Percentiles rank a stretch among this genome's conserved stretches.
Evolutionary conservation across 495 filamentous ascomycete genomes (phyloP).

Genomic region (Corynascus novoguineensis): DNA sequence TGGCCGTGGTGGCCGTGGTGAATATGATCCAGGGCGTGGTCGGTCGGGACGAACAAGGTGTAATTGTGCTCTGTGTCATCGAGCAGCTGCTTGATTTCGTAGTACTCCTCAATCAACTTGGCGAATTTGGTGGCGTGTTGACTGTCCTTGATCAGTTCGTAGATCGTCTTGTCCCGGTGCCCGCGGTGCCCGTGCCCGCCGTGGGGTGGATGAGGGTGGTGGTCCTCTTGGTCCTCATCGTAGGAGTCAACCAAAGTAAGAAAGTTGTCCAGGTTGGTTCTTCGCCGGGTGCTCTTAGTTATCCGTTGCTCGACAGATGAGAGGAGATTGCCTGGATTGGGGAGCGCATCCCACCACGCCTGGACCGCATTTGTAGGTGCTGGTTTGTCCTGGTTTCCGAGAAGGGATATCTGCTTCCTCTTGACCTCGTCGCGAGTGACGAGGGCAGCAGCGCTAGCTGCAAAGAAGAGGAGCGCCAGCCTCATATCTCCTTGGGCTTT

Average conservation of each 20-base stretch:
- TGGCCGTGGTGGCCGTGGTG: slow-evolving; percentile 44
- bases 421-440: slow-evolving; percentile 53
- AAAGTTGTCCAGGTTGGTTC: slow-evolving; percentile 18
- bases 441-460: slow-evolving; percentile 50
- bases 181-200: slow-evolving; percentile 15
- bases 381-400: slow-evolving; percentile 6
- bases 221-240: slow-evolving; percentile 3
- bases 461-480: slow-evolving; percentile 46
- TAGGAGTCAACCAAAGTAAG: slow-evolving; percentile 34
- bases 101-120: slow-evolving; percentile 62
- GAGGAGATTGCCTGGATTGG: slow-evolving; percentile 15
- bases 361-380: slow-evolving; percentile 2
- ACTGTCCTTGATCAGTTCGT: slow-evolving; percentile 64
- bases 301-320: slow-evolving; percentile 14
- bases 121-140: slow-evolving; percentile 73
- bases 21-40: slow-evolving; percentile 67
- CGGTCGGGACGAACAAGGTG: slow-evolving; percentile 75
- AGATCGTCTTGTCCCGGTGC: slow-evolving; percentile 62
- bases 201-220: slow-evolving; percentile 1
- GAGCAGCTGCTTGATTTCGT: slow-evolving; percentile 62
- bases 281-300: slow-evolving; percentile 7
- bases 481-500: slow-evolving; percentile 24
- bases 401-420: slow-evolving; percentile 28
- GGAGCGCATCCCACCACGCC: slow-evolving; percentile 20
- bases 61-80: slow-evolving; percentile 64